Percentiles rank a stretch among this genome's conserved stretches.
phyloP scores from a whole-genome alignment of 139 green algal genomes.

The Mychonastes homosphaera region DNA sequence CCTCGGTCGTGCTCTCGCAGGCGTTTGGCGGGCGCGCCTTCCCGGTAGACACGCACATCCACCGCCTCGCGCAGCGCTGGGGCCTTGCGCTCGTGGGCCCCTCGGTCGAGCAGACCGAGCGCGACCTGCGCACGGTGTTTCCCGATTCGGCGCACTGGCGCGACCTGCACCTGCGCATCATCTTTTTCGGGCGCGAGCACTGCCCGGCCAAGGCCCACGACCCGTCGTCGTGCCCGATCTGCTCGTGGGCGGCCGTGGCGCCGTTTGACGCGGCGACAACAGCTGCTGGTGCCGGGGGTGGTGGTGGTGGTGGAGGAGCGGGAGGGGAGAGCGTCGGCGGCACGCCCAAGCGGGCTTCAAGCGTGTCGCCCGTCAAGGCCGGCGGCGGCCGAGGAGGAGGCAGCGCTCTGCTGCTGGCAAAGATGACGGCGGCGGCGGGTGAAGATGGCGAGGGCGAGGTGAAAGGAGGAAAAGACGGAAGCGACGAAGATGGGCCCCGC shows the following conservation, averaged over 20 bases:
- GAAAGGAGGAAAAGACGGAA: no score
- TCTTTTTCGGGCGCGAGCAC: constrained; percentile 74
- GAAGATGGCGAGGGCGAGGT: no score
- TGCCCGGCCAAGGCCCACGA: constrained; percentile 67
- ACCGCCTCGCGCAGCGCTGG: constrained; percentile 62
- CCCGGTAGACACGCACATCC: constrained; percentile 88
- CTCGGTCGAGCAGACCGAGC: constrained; percentile 71
- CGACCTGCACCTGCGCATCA: constrained; percentile 54
- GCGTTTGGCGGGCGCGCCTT: constrained; percentile 57
- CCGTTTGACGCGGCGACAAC: no score
- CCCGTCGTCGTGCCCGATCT: constrained; percentile 57
- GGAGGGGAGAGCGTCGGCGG: no score
- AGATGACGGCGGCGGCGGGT: no score
- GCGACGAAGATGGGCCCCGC: no score
- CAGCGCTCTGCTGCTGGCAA: no score
- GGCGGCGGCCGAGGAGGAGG: no score
- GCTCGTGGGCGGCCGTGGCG: constrained; percentile 65
- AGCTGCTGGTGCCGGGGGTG: no score
- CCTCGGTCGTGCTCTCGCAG: constrained; percentile 56
- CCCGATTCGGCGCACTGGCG: constrained; percentile 20
- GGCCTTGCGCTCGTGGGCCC: constrained; percentile 21
- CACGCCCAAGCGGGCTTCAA: no score
- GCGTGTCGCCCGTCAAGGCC: no score
- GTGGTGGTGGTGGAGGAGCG: no score
- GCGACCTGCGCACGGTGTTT: constrained; percentile 64